Evolutionary conservation across 106 monocot genomes (phyloP), one percentile per base, ranked within the genome.

Genomic region (Dendrobium nobile): DNA sequence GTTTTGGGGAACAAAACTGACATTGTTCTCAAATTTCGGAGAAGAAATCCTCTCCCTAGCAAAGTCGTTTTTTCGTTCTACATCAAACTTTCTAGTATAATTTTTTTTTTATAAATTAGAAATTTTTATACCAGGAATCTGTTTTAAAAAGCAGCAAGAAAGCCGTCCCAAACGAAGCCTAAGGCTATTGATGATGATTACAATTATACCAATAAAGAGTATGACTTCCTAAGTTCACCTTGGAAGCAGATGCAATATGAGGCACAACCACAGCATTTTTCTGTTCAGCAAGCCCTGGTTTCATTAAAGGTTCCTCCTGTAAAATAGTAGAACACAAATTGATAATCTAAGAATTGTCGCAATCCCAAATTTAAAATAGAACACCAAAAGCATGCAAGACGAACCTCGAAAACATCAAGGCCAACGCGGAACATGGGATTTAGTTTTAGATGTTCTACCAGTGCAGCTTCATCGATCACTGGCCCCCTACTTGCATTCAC

Each of bases 301-400:
- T 99, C 98, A 99, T 99, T 84, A 86, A 90, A 74, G 98, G 98
- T 81, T 99, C 98, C 33, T 95, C 98, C 98, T 98, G 85, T 83
- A 79, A 76, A 75, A 77, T 59, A 37, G 27, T 18, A n/a, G 55
- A 28, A 5, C 33, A 72, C 16, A 40, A 18, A 40, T 40, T 33
- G 40, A 2, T 17, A 16, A 33, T 72, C 13, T 5, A 26, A 24
- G 6, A 40, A 13, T 7, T 72, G 10, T 16, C 40, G 5, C 40
- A 40, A 9, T 16, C 16, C 4, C 4, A 72, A 72, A 40, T 33
- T 40, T 11, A 33, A 17, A 15, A 33, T 72, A 4, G 40, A 72
- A 15, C 28, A 41, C 47, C 16, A 5, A 31, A 16, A 45, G 1
- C 2, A 65, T 33, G 28, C n/a, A 79, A 58, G n/a, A 24, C 40